Conservation (phyloP, 2,329 filamentous ascomycete genomes). For the Fusarium illudens region DNA sequence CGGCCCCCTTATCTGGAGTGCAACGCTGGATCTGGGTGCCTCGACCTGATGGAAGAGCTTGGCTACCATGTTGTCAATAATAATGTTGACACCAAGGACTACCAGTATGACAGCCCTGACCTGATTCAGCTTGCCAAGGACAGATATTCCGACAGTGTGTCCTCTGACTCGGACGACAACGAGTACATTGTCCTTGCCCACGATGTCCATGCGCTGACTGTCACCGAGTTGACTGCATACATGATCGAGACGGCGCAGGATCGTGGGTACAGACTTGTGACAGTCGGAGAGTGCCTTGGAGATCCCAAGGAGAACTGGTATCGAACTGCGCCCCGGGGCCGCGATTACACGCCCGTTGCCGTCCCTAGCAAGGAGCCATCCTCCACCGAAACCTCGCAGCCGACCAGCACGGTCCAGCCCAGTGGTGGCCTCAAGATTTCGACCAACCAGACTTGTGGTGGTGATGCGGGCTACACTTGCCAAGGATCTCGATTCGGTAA, state of each 20-base stretch:
- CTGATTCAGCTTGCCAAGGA: conserved; percentile 58
- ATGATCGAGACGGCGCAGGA: conserved; percentile 53
- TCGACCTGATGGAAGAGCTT: conserved; percentile 48
- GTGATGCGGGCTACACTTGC: conserved; percentile 48
- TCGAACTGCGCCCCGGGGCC: conserved; percentile 43
- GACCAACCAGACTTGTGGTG: conserved; percentile 50
- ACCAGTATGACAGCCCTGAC: conserved; percentile 59
- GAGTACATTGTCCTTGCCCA: conserved; percentile 63
- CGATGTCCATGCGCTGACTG: conserved; percentile 60
- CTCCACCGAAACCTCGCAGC: conserved; percentile 11
- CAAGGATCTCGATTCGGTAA: conserved; percentile 47
- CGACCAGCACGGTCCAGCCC: conserved; percentile 26
- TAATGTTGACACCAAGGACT: conserved; percentile 69
- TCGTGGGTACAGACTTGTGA: conserved; percentile 58
- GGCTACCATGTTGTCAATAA: conserved; percentile 66
- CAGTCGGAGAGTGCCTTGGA: conserved; percentile 65
- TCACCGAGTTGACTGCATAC: conserved; percentile 51
- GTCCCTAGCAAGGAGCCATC: conserved; percentile 20
- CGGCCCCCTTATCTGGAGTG: conserved; percentile 57
- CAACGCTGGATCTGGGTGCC: conserved; percentile 50
- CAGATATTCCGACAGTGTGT: conserved; percentile 48
- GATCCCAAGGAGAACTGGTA: conserved; percentile 64
- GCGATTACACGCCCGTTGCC: conserved; percentile 15
- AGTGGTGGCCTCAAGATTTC: conserved; percentile 40
- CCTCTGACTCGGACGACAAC: conserved; percentile 39